Base-by-base conservation (phyloP, 163 green algal genomes). In the Volvox carteri region DNA sequence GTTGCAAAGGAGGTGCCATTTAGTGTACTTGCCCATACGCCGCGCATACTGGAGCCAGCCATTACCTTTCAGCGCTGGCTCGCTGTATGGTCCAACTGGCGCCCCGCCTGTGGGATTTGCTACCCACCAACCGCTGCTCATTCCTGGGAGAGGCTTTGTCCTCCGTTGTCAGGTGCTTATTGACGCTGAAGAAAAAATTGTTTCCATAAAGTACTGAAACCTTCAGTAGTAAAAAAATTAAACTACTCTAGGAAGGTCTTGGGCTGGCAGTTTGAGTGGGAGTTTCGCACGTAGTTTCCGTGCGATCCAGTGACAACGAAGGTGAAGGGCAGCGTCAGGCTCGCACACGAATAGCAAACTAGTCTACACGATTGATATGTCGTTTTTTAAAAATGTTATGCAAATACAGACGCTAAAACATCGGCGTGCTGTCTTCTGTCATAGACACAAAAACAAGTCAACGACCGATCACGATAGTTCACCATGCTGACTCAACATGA, bases 51-150 rank as follows among this genome's bases (percentile, higher is more conserved):
- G 8, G 28, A 65, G 54, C 3, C 54, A 65, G 54, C 28, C 12
- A 11, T 23, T 75, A 91, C 87, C 70, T 80, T 88, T 76, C 0
- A 91, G 54, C 4, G 68, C 79, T 18, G 52, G 14, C 70, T 91
- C 87, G 23, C 78, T 75, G 35, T 88, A 91, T 2, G 87, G 87
- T 35, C 87, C 87, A 18, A 86, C 37, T 25, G 87, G 87, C 14
- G 44, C 39, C 28, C 48, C 87, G 33, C 79, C 87, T 28, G 78
- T 21, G 50, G 52, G 78, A 46, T 60, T 85, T n/a, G 72, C 84
- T 14, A 85, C 74, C 84, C 73, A 84, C 84, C 84, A 88, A n/a
- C 83, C 83, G 37, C 68, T 88, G 33, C 83, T 88, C 83, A 88
- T 88, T 9, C 41, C 28, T 65, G 54, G 7, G 54, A 19, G 8